A percentile compares a stretch with the other conserved stretches of the same genome.
These are phyloP conservation scores for Sclerotinia minor DNA, from an alignment of 2,329 filamentous ascomycete genomes.

Conservation along the genomic window DNA sequence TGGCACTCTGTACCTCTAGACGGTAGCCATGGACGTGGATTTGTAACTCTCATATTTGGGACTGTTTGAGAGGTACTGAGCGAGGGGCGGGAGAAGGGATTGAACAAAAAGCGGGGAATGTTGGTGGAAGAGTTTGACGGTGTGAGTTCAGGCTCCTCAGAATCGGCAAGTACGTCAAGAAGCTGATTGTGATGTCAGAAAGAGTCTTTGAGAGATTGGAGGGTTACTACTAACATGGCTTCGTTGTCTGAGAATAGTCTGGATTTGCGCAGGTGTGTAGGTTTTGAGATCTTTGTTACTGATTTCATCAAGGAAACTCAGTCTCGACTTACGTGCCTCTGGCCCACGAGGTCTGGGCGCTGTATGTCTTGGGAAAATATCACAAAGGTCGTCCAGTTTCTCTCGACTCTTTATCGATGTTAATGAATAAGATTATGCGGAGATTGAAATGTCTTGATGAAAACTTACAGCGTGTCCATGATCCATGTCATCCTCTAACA, in stretches of 20 bases:
- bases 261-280: conserved; percentile 52
- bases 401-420: conserved; percentile 29
- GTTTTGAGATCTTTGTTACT: conserved; percentile 46
- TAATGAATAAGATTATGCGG: conserved; percentile 32
- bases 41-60: not conserved
- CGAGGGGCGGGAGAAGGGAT: conserved; percentile 16
- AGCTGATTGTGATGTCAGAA: conserved; percentile 10
- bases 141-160: not conserved
- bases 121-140: conserved; percentile 1
- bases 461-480: conserved; percentile 38
- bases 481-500: conserved; percentile 45
- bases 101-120: conserved; percentile 15
- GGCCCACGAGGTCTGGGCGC: conserved; percentile 33
- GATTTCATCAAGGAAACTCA: conserved; percentile 44
- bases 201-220: not conserved
- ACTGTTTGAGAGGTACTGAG: conserved; percentile 12
- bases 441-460: not conserved
- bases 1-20: conserved; percentile 48
- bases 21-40: conserved; percentile 44
- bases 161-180: conserved; percentile 13
- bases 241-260: conserved; percentile 51
- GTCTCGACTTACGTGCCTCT: conserved; percentile 30
- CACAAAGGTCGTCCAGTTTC: conserved; percentile 35
- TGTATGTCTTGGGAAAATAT: conserved; percentile 31
- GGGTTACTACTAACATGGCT: conserved; percentile 46